Evolutionary conservation across 164 flowering plant genomes (phyloP), one percentile per base, ranked within the genome.

Genomic region (Aristolochia contorta): DNA sequence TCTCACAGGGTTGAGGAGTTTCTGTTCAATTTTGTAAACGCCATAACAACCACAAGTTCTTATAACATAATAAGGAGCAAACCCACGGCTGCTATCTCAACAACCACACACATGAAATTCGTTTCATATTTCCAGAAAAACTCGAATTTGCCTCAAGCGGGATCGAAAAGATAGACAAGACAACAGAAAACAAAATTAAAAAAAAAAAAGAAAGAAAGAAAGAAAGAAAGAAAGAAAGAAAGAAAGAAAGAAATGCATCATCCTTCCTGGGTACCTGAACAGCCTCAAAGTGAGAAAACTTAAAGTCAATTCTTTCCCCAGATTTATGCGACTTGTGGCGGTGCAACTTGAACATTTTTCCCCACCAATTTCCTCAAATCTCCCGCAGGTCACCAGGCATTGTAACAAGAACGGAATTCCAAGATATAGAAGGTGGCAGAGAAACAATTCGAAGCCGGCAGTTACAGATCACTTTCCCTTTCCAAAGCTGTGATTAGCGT

Each of bases 271-370:
- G 45, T 48, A 87, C 90, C 85, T 84, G 80, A 45, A 67, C 45
- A 7, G 81, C 85, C 46, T 83, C 83, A 57, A 87, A 72, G 21
- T 73, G 61, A 22, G 80, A 79, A 68, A 85, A 75, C 46, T 68
- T 84, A 80, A 90, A 90, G 70, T 83, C 89, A 54, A 85, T 24
- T 54, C 68, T 85, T 61, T 81, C 88, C 57, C 80, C 79, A 45
- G 82, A 72, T 69, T 70, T 79, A 30, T 65, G 66, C 0, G 72
- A 32, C 72, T 65, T 78, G 64, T 67, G 79, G 73, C 80, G 77
- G 58, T 81, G 85, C 67, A 79, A 67, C 72, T 74, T 80, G 72
- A 84, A 84, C 97, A 87, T 89, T 60, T 47, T 76, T 48, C 56
- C 55, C 52, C 62, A 6, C 18, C 56, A 62, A 21, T 43, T 18